Percentiles rank a stretch among this genome's conserved stretches.
Conservation (phyloP, 2,329 filamentous ascomycete species). For the Annulohypoxylon truncatum region DNA sequence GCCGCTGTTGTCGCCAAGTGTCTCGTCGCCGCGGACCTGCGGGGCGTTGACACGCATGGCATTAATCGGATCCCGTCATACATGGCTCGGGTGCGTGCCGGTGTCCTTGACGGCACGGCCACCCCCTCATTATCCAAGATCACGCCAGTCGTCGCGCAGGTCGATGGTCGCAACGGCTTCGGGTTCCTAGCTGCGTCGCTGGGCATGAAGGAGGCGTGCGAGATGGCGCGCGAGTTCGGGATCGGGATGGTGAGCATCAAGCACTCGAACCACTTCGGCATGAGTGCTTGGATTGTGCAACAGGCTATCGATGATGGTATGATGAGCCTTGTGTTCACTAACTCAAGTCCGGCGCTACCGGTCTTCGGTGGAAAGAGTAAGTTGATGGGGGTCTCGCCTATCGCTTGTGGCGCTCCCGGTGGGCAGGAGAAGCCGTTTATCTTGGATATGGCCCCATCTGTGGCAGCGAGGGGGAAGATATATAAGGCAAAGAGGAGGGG, state of each 20-base stretch:
- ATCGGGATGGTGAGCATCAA: constrained; percentile 82
- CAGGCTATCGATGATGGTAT: constrained; percentile 78
- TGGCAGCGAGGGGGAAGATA: constrained; percentile 78
- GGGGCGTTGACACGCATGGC: constrained; percentile 83
- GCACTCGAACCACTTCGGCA: constrained; percentile 85
- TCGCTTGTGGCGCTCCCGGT: constrained; percentile 80
- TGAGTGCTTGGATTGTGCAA: constrained; percentile 84
- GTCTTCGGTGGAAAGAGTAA: constrained; percentile 76
- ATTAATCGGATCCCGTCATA: constrained; percentile 84
- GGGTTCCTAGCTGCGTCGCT: constrained; percentile 76
- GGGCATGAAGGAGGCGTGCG: constrained; percentile 75
- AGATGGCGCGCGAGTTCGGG: constrained; percentile 72
- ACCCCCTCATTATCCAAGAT: constrained; percentile 68
- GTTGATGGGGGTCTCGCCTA: constrained; percentile 78
- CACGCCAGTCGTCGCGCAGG: constrained; percentile 77
- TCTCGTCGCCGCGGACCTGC: constrained; percentile 79
- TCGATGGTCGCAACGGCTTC: constrained; percentile 77
- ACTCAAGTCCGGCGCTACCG: constrained; percentile 77
- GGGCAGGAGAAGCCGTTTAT: constrained; percentile 71
- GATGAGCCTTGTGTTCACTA: constrained; percentile 78
- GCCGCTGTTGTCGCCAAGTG: constrained; percentile 73
- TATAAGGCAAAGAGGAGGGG: constrained; percentile 75
- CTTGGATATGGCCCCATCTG: constrained; percentile 78
- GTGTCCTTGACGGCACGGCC: constrained; percentile 72
- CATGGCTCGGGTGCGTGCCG: constrained; percentile 76